Conservation (phyloP, 179 eudicot genomes). For the Corrigiola litoralis region DNA sequence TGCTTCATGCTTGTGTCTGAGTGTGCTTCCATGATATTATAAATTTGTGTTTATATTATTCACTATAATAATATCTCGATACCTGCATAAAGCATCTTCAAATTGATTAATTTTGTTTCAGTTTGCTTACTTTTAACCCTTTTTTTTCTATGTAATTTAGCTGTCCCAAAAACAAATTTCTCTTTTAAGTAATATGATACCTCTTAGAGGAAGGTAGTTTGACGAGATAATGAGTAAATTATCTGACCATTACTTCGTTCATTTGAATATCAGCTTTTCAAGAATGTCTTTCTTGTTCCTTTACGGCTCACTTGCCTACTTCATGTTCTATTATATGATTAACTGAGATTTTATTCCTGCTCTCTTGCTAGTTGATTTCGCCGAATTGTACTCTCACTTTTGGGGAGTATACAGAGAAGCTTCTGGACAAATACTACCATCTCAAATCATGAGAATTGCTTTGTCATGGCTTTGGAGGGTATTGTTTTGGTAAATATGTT, state of each 20-base stretch:
- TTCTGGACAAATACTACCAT: slow-evolving; percentile 90
- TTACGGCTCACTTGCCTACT: background rate
- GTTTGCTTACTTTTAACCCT: too few species aligned
- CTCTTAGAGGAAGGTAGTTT: too few species aligned
- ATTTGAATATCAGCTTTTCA: background rate
- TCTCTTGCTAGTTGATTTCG: slow-evolving; percentile 49
- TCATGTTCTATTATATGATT: background rate
- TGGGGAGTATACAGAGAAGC: slow-evolving; percentile 91
- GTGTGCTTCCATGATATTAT: too few species aligned
- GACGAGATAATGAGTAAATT: too few species aligned
- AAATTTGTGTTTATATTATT: too few species aligned
- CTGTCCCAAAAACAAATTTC: too few species aligned
- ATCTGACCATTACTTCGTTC: background rate
- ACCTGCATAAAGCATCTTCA: too few species aligned
- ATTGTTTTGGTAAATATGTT: background rate
- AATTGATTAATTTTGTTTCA: too few species aligned
- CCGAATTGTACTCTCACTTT: slow-evolving; percentile 67
- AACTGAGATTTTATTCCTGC: background rate
- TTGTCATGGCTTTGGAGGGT: background rate
- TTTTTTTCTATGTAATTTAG: too few species aligned
- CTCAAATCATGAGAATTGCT: slow-evolving; percentile 23
- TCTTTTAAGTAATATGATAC: too few species aligned
- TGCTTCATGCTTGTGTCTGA: too few species aligned
- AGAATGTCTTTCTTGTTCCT: background rate
- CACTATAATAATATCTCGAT: too few species aligned